These are phyloP conservation scores for Pythium myriotylum DNA, from an alignment of 352 stramenopile species.

Conservation along the genomic window DNA sequence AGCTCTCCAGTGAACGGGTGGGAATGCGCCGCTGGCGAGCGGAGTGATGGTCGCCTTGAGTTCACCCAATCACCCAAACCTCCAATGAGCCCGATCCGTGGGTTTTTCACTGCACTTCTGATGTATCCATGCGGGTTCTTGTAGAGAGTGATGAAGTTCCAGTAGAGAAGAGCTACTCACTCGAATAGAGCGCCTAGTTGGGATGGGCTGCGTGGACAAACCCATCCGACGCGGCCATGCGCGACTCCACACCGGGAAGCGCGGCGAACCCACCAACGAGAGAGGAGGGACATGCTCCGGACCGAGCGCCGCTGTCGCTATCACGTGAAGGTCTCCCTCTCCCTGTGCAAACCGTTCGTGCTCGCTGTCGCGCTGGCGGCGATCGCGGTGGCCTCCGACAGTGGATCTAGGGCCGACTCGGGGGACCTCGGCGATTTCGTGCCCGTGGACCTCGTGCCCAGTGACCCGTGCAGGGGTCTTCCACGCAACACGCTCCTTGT, in stretches of 20 bases:
- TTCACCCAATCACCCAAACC: constrained; percentile 9
- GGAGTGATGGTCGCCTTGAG: neutral
- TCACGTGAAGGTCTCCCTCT: no score
- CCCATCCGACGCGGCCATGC: no score
- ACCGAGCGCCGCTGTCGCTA: neutral
- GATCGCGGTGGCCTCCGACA: neutral
- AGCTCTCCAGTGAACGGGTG: constrained; percentile 2
- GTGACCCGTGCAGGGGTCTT: neutral
- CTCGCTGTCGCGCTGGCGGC: neutral
- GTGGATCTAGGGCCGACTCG: neutral
- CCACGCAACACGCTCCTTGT: constrained; percentile 13
- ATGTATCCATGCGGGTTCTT: constrained; percentile 8
- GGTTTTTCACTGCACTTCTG: no score
- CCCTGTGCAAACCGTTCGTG: neutral
- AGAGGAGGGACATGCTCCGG: no score
- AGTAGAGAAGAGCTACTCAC: no score
- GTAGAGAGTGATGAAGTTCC: no score
- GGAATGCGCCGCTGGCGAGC: constrained; percentile 1
- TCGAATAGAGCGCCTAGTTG: no score
- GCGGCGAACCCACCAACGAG: no score
- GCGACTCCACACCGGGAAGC: no score
- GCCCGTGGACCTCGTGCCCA: neutral
- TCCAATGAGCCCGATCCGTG: neutral
- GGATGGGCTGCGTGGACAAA: no score
- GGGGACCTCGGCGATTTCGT: neutral